Conservation (phyloP, 805 yeast species). For the Saccharomycopsis sp. region DNA sequence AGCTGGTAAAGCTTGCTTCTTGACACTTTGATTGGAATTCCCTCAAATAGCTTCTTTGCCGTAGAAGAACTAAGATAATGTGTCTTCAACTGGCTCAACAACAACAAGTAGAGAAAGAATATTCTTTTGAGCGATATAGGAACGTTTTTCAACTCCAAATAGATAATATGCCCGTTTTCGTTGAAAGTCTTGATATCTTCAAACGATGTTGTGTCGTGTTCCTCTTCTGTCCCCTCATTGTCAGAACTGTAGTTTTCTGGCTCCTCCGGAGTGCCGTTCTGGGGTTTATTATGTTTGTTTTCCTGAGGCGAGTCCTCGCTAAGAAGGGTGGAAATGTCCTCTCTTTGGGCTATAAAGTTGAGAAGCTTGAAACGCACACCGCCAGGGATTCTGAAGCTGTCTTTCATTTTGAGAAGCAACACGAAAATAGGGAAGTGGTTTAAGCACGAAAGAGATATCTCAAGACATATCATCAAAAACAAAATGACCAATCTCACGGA, state of each 20-base stretch:
- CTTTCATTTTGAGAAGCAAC: constrained; percentile 68
- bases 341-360: constrained; percentile 11
- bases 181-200: constrained; percentile 5
- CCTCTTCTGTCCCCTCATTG: background rate
- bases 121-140: constrained; percentile 40
- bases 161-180: constrained; percentile 19
- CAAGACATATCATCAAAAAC: constrained; percentile 43
- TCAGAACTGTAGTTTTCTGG: constrained; percentile 3
- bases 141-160: constrained; percentile 33
- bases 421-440: constrained; percentile 89
- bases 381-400: constrained; percentile 62
- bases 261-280: constrained; percentile 2
- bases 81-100: constrained; percentile 34
- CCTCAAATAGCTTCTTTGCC: constrained; percentile 36
- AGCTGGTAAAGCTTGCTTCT: constrained; percentile 43
- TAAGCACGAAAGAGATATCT: constrained; percentile 52
- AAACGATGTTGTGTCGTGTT: background rate
- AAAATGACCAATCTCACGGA: constrained; percentile 47
- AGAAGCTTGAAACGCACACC: constrained; percentile 36
- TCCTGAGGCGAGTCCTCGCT: background rate
- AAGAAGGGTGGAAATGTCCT: background rate
- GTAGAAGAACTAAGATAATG: constrained; percentile 39
- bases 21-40: constrained; percentile 38
- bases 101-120: constrained; percentile 41
- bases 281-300: background rate